phyloP scores from a whole-genome alignment of 257 asterid species.

The Fraxinus excelsior region DNA sequence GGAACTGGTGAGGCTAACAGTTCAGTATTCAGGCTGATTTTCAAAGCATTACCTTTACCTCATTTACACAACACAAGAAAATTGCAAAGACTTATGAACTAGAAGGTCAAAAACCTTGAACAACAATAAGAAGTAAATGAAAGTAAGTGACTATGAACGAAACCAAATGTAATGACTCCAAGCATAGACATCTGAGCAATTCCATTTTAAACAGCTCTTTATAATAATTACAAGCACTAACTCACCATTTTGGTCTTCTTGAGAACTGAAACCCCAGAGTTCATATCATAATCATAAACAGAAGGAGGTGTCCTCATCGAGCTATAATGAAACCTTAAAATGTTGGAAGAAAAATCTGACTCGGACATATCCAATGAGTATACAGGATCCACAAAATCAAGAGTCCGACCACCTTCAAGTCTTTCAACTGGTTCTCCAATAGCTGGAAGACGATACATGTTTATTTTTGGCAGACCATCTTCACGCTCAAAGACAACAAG shows the following conservation, averaged over 20 bases:
- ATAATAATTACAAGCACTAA: slow-evolving; percentile 15
- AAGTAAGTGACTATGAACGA: slow-evolving; percentile 20
- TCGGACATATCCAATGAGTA: slow-evolving; percentile 64
- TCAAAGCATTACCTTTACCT: background rate
- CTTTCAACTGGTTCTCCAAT: slow-evolving; percentile 65
- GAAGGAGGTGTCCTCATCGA: slow-evolving; percentile 88
- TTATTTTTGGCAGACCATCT: slow-evolving; percentile 73
- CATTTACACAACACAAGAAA: background rate
- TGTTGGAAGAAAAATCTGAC: slow-evolving; percentile 73
- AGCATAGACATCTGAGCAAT: slow-evolving; percentile 13
- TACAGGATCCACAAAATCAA: slow-evolving; percentile 75
- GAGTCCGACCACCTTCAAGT: slow-evolving; percentile 67
- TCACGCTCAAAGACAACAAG: slow-evolving; percentile 87
- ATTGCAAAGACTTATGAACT: background rate
- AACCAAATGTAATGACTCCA: slow-evolving; percentile 17
- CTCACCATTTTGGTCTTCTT: slow-evolving; percentile 85
- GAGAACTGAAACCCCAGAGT: slow-evolving; percentile 73
- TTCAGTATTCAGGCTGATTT: background rate
- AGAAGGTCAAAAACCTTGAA: slow-evolving; percentile 8
- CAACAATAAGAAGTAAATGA: background rate
- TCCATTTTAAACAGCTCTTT: slow-evolving; percentile 9
- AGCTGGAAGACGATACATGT: slow-evolving; percentile 66
- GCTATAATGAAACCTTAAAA: slow-evolving; percentile 73
- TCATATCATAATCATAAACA: slow-evolving; percentile 89
- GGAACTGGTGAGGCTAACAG: background rate